These are phyloP conservation scores for Ophiostoma perfectum DNA, from an alignment of 2,329 filamentous ascomycete genomes.

Conservation along the genomic window DNA sequence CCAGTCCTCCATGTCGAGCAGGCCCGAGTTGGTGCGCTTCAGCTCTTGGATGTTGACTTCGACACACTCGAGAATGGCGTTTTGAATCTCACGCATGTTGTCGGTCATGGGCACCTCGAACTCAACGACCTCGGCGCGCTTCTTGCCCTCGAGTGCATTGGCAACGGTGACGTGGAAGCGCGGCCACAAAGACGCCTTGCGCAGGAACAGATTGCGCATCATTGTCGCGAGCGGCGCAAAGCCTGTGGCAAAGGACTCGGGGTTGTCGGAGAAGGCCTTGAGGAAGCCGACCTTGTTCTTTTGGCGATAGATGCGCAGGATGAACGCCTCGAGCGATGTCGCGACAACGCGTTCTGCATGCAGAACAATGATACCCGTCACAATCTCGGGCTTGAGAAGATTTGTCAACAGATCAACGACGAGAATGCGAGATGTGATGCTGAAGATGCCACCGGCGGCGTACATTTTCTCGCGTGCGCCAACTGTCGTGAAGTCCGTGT, in stretches of 20 bases:
- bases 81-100: slow-evolving; percentile 87
- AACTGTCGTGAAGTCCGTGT: slow-evolving; percentile 89
- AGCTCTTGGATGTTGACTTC: slow-evolving; percentile 91
- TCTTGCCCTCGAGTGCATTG: slow-evolving; percentile 80
- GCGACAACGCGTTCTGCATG: slow-evolving; percentile 84
- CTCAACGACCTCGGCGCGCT: slow-evolving; percentile 94
- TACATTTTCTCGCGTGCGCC: slow-evolving; percentile 88
- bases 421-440: slow-evolving; percentile 90
- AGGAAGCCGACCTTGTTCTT: slow-evolving; percentile 91
- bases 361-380: slow-evolving; percentile 80
- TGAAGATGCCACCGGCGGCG: slow-evolving; percentile 80
- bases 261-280: slow-evolving; percentile 92
- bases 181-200: slow-evolving; percentile 85
- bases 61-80: slow-evolving; percentile 90
- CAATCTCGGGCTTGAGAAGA: slow-evolving; percentile 71
- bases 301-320: slow-evolving; percentile 86
- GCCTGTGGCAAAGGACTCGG: slow-evolving; percentile 81
- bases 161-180: slow-evolving; percentile 89
- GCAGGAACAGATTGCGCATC: slow-evolving; percentile 87
- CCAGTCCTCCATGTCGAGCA: slow-evolving; percentile 91
- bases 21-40: slow-evolving; percentile 79
- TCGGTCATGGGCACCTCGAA: slow-evolving; percentile 95
- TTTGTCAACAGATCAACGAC: slow-evolving; percentile 89
- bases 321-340: slow-evolving; percentile 90
- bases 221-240: slow-evolving; percentile 84